phyloP scores from a whole-genome alignment of 2,329 filamentous ascomycete species.

The Celoporthe dispersa region DNA sequence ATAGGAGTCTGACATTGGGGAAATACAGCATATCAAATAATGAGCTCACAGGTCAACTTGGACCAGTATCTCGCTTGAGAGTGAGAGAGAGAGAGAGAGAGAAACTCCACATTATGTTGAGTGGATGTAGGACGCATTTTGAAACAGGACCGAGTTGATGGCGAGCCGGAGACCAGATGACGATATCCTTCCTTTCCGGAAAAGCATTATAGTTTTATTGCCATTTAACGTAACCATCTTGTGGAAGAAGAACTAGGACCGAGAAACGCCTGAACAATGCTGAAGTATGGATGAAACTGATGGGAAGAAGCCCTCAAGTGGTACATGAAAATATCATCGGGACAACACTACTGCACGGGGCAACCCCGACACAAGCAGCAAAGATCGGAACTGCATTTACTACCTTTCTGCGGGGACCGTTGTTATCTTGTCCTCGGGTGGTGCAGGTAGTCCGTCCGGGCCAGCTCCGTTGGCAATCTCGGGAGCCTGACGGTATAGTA shows the following conservation, averaged over 20 bases:
- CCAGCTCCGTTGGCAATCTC: conserved; percentile 53
- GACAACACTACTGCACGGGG: not conserved
- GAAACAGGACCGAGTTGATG: not conserved
- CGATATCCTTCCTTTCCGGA: not conserved
- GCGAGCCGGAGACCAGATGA: not conserved
- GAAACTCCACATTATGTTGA: not conserved
- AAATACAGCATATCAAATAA: not conserved
- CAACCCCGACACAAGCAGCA: not conserved
- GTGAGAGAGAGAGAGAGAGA: no score
- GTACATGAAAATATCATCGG: not conserved
- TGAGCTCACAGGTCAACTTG: not conserved
- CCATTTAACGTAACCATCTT: conserved; percentile 18
- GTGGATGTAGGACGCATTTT: not conserved
- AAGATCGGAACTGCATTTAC: not conserved
- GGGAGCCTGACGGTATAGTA: conserved; percentile 84
- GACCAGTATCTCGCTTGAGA: not conserved
- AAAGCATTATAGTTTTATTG: conserved; percentile 19
- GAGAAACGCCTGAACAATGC: conserved; percentile 29
- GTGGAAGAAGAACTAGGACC: conserved; percentile 11
- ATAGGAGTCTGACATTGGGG: not conserved
- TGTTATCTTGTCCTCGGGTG: conserved; percentile 52
- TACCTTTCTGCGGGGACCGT: conserved; percentile 41
- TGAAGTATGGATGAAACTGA: conserved; percentile 12
- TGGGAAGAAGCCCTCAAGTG: conserved; percentile 3
- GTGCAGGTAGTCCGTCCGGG: conserved; percentile 45